Evolutionary conservation across 495 filamentous ascomycete species (phyloP), one percentile per base, ranked within the genome.

Genomic region (Hyphodiscus hymeniophilus): DNA sequence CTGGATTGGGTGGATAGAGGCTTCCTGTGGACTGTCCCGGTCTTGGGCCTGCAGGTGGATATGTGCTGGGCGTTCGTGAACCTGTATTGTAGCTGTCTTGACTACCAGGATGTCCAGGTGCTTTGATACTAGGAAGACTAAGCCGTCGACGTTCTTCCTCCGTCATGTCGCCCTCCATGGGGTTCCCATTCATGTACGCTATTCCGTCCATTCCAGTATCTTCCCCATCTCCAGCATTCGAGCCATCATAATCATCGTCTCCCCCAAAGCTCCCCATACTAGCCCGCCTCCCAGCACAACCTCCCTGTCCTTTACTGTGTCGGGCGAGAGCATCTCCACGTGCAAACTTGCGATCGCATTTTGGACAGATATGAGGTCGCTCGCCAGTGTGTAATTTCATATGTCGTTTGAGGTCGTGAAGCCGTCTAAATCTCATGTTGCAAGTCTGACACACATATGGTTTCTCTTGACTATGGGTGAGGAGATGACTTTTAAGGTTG

Each of bases 381-480:
- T 99, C 92, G 13, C 92, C 92, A 12, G 94, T 96, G 61, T 99
- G 92, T 15, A 99, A 75, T 63, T 97, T 97, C 36, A 82, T 86
- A 61, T 99, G 92, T 34, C 92, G 80, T 68, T 99, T 99, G 45
- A 99, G 69, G 59, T 99, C 92, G 59, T 99, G 92, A 21, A 97
- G 72, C 49, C 92, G 77, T 39, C 92, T 80, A 62, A 99, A 99
- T 21, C 90, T 79, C 52, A 89, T 81, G 42, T 90, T 77, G 59
- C 92, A 99, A 17, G 84, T 86, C 47, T 85, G 77, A 58, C 92
- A 99, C 18, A 87, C 77, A 59, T 89, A 99, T 0, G 92, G 92
- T 62, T 99, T 99, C 64, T 97, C 94, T 66, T 99, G 92, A 55
- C 91, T 95, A 60, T 99, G 92, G 0, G 92, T 99, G 48, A 99